Base-by-base conservation (phyloP, 768 basidiomycete species). In the Lepiota venenata region DNA sequence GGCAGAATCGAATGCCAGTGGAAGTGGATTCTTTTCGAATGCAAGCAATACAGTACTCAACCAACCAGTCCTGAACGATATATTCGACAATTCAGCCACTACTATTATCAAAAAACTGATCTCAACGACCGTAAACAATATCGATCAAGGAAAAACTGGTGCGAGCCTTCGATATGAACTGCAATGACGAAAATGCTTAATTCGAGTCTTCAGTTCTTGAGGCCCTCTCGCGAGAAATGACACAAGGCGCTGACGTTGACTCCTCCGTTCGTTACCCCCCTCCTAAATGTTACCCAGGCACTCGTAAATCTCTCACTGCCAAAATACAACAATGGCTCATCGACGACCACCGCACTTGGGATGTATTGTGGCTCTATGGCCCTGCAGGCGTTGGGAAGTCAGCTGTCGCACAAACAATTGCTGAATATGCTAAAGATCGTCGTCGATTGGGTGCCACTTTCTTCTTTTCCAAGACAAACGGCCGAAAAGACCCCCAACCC, bases 231-330 rank as follows among this genome's bases (percentile, higher is more conserved):
- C 25, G 25, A 25, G 25, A 25, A 25, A 25, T 25, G 25, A 25
- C 5, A 2, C 25, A 25, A 25, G 25, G 25, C 25, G 25, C 25
- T 5, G 25, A 25, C 5, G 25, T 25, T 25, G 25, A 12, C 61
- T 64, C 57, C 60, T 59, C 45, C 61, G 60, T 2, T 42, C 44
- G 38, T 56, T 52, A 6, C n/a, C 50, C n/a, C 55, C 59, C 50
- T 57, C 61, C 45, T 6, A 12, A 15, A 8, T 46, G 45, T 18
- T 18, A 12, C 10, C 25, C 25, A 0, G 25, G 15, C 14, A 46
- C 45, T 16, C 45, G 45, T 9, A 46, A 6, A 15, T 12, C 11
- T 6, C 12, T 29, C 27, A 46, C 15, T 25, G 15, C 15, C 1
- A 21, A 46, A 9, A 32, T 46, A 9, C 14, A 12, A 12, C 22